Conservation (phyloP, 164 flowering plant species). For the Houttuynia cordata region DNA sequence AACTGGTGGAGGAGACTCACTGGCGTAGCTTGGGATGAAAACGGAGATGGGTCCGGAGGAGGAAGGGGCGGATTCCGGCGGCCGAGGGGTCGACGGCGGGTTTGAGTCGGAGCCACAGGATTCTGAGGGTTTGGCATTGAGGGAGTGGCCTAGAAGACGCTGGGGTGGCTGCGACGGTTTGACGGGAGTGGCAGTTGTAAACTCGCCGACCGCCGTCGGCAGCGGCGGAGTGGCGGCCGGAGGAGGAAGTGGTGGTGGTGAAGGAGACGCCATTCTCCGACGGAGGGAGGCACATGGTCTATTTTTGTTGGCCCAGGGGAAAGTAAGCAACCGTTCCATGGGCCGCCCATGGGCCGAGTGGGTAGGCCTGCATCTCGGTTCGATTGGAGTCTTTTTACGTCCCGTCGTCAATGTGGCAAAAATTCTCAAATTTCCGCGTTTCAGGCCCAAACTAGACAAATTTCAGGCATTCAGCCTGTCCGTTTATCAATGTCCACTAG, state of each 20-base stretch:
- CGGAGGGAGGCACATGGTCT: not conserved
- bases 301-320: too few relatives aligned
- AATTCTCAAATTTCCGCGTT: too few relatives aligned
- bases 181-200: constrained; percentile 6
- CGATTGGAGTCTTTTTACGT: too few relatives aligned
- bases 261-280: not conserved
- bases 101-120: constrained; percentile 7
- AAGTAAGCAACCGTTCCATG: too few relatives aligned
- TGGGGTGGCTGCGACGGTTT: constrained; percentile 4
- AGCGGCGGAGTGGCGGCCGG: constrained; percentile 5
- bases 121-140: constrained; percentile 4
- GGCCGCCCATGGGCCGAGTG: too few relatives aligned
- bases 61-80: constrained; percentile 13
- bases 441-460: too few relatives aligned
- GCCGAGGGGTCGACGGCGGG: constrained; percentile 9
- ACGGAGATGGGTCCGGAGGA: constrained; percentile 14
- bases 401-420: too few relatives aligned
- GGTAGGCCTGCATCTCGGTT: too few relatives aligned
- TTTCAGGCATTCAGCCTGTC: too few relatives aligned
- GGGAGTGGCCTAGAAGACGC: not conserved
- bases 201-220: not conserved
- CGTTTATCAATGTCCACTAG: too few relatives aligned
- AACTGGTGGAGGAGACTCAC: constrained; percentile 23
- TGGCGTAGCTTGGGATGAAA: constrained; percentile 46
- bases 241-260: not conserved